Percentiles rank a stretch among this genome's conserved stretches.
These are phyloP conservation scores for Berberis vulgaris DNA, from an alignment of 164 flowering plant genomes.

Conservation along the genomic window DNA sequence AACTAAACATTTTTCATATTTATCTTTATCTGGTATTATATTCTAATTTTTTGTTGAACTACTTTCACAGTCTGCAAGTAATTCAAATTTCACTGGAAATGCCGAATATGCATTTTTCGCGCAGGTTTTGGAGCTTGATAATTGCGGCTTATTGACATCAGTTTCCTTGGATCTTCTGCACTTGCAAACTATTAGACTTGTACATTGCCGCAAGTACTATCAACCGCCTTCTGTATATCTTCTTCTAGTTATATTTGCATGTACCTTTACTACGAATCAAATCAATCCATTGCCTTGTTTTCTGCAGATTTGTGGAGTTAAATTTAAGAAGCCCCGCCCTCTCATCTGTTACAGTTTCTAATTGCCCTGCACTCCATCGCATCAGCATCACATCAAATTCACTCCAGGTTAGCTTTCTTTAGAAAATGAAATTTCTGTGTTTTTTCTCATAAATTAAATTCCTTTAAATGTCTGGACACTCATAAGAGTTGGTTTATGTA, in stretches of 20 bases:
- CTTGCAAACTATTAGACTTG: constrained; percentile 59
- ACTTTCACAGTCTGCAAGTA: too few species aligned
- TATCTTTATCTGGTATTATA: background rate
- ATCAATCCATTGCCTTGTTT: background rate
- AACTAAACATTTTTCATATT: constrained; percentile 1
- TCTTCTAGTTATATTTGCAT: background rate
- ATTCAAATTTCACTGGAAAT: background rate
- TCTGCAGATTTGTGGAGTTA: constrained; percentile 70
- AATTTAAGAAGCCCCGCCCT: constrained; percentile 50
- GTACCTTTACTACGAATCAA: background rate
- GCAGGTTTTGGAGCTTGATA: constrained; percentile 85
- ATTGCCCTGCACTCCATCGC: constrained; percentile 69
- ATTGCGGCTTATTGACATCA: constrained; percentile 70
- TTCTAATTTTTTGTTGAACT: background rate
- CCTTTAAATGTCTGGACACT: background rate
- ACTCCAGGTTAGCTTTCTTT: constrained; percentile 37
- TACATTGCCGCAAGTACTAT: constrained; percentile 87
- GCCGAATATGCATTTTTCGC: background rate
- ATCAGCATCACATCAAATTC: constrained; percentile 68
- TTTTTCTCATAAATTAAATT: background rate
- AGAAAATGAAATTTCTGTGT: background rate
- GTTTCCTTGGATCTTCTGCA: constrained; percentile 72
- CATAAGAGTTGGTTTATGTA: constrained; percentile 5
- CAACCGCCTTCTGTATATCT: background rate
- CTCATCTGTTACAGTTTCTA: constrained; percentile 75